Base-by-base conservation (phyloP, 306 rosid genomes). In the Pterocarpus santalinus region DNA sequence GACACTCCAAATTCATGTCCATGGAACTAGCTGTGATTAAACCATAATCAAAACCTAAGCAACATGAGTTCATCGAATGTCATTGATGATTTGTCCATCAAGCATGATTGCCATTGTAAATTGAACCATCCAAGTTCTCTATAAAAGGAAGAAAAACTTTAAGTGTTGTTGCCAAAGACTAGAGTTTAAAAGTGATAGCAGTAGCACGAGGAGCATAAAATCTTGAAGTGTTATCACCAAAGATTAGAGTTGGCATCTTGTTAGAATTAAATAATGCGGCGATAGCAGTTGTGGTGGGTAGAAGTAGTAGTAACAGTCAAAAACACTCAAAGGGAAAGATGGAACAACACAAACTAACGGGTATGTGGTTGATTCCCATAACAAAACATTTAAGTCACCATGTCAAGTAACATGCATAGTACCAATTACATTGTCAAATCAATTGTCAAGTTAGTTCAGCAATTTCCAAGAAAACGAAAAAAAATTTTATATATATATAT, bases 351-450 rank as follows among this genome's bases (percentile, higher is more conserved):
- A 56, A 56, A 78, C 64, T 30, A 57, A 65, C 49, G 15, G 5
- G 8, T 66, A 53, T 60, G 55, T 46, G 55, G 39, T 62, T 33
- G 79, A 77, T 80, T 56, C 69, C 76, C 38, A 62, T 33, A 70
- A 41, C 10, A 66, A 35, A 77, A 22, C 41, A 82, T 56, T 35
- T 30, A 16, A 72, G 71, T 34, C 52, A 52, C 73, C 55, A 66
- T 36, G 49, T 55, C 77, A 85, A 77, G 56, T 51, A 81, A 36
- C 69, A 41, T 58, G 41, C 58, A 67, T 30, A 69, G 32, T 55
- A 60, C 79, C 77, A 69, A 69, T 58, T 44, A 64, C 52, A 64
- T 14, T 44, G 34, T 73, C 76, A 77, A 73, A 72, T 39, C 61
- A 41, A 72, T 68, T 76, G 60, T 57, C 41, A 76, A 71, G 81